These are phyloP conservation scores for Truncatella angustata DNA, from an alignment of 2,329 filamentous ascomycete genomes.

Conservation along the genomic window DNA sequence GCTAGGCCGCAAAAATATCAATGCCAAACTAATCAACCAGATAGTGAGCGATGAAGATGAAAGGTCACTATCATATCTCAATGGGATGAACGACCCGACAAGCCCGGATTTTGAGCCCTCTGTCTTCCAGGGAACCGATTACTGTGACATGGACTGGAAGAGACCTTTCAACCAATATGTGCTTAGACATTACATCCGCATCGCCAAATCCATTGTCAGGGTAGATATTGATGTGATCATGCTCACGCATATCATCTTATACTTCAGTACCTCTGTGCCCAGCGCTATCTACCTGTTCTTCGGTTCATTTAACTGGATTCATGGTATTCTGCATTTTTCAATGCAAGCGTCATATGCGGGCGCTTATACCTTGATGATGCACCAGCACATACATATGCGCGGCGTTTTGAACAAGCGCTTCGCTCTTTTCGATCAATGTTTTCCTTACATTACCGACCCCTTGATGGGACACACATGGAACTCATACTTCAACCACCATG, in stretches of 20 bases:
- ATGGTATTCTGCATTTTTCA: conserved; percentile 63
- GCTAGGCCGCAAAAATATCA: neutral
- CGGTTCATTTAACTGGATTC: conserved; percentile 63
- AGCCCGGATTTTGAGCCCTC: conserved; percentile 52
- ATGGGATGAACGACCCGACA: conserved; percentile 46
- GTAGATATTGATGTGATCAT: conserved; percentile 73
- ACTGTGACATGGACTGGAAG: conserved; percentile 36
- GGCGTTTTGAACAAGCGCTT: conserved; percentile 61
- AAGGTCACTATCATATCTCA: conserved; percentile 14
- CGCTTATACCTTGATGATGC: conserved; percentile 77
- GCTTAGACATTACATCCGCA: conserved; percentile 57
- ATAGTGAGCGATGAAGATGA: conserved; percentile 1
- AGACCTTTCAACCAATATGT: conserved; percentile 31
- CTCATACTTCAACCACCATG: conserved; percentile 81
- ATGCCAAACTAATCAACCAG: neutral
- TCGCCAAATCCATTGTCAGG: conserved; percentile 58
- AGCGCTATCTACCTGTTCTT: conserved; percentile 63
- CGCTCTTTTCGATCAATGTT: conserved; percentile 57
- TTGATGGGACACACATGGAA: conserved; percentile 85
- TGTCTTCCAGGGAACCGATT: conserved; percentile 51
- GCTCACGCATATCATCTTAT: conserved; percentile 72
- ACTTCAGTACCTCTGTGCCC: conserved; percentile 67
- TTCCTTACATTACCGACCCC: conserved; percentile 73
- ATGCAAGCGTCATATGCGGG: conserved; percentile 70
- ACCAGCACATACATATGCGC: conserved; percentile 79